Evolutionary conservation across 1,284 basidiomycete species (phyloP), one percentile per base, ranked within the genome.

Genomic region (Microbotryum lychnidis-dioicae): DNA sequence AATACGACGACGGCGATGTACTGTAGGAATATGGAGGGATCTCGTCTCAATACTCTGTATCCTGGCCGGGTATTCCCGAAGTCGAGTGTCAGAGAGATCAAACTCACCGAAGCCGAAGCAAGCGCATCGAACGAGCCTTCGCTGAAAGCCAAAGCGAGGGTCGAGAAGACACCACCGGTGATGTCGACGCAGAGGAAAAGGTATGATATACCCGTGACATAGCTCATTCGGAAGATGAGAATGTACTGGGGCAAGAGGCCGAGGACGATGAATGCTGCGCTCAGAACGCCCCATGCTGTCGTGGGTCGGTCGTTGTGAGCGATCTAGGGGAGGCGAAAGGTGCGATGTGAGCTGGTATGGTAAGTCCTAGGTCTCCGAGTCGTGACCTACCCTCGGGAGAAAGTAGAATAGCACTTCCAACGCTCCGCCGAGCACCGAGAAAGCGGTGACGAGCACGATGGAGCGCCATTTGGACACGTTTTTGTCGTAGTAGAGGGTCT

Each of bases 151-250:
- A 64, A 53, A 14, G 48, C 47, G 16, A 64, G 56, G 25, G 53
- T 23, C 18, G 59, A 61, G 45, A 60, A 64, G 37, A 64, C 56
- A 2, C 59, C 63, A 25, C 63, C 63, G 33, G 52, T 20, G 31
- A 61, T 33, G 56, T 64, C 63, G 53, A 64, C 59, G 20, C 25
- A 7, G 52, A 64, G 59, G 49, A 64, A 64, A 44, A 64, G n/a
- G 44, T 58, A 58, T 7, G 52, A 54, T 53, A 64, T 56, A 9
- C 63, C 63, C 49, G 58, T 52, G 3, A 64, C 63, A 25, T 37
- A 25, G 25, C 31, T 9, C n/a, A 53, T n/a, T 29, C 33, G 25
- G 51, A 29, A 53, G 25, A 53, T 33, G 25, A 29, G 25, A 25
- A 25, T 29, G 59, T 53, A 53, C 37, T 60, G 57, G 6, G 57